Conservation (phyloP, 768 basidiomycete species). For the Jaapia argillacea region DNA sequence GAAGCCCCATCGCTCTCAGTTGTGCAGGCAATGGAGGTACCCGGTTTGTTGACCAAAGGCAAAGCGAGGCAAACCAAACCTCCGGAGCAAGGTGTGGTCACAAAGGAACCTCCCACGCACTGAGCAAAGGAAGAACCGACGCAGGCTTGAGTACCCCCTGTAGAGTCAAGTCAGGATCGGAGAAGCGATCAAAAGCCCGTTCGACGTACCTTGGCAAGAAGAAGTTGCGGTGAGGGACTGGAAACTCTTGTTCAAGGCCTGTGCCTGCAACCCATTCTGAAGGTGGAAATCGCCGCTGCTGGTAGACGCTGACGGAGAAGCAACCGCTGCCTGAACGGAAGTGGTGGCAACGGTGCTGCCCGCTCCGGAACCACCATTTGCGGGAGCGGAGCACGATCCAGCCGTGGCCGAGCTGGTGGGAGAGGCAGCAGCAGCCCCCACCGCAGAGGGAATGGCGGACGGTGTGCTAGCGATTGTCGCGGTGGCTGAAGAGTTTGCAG, state of each 20-base stretch:
- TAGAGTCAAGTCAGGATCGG: not conserved
- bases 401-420: constrained; percentile 3
- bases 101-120: constrained; percentile 26
- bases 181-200: not conserved
- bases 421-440: not conserved
- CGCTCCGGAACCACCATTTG: too few relatives aligned
- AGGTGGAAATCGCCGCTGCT: constrained; percentile 9
- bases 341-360: not conserved
- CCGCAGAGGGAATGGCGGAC: constrained; percentile 4
- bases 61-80: constrained; percentile 26
- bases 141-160: constrained; percentile 26
- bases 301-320: constrained; percentile 4
- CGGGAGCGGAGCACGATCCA: constrained; percentile 1
- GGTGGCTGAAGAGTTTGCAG: constrained; percentile 1
- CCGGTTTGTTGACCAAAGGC: constrained; percentile 28
- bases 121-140: constrained; percentile 28
- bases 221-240: constrained; percentile 15
- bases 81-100: constrained; percentile 19
- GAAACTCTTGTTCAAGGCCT: constrained; percentile 12
- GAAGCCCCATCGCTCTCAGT: constrained; percentile 20
- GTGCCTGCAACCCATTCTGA: constrained; percentile 11
- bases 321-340: not conserved
- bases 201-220: constrained; percentile 12
- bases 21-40: constrained; percentile 28
- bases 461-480: constrained; percentile 2